Evolutionary conservation across 345 rosid genomes (phyloP).

Genomic region (Psidium guajava): DNA sequence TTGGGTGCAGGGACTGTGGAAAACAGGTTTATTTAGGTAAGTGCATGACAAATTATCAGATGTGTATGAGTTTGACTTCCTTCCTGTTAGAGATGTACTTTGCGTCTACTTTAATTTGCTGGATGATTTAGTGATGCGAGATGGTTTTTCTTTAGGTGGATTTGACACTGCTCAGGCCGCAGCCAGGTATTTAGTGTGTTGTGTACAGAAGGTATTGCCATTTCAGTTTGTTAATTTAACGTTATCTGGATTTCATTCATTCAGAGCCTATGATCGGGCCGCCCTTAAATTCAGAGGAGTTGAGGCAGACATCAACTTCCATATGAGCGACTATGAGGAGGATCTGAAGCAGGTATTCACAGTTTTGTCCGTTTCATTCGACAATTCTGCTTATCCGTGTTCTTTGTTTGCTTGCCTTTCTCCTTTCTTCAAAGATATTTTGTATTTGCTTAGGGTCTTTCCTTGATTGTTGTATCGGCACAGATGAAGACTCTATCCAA

Average conservation of each 20-base stretch:
- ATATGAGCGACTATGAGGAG: constrained; percentile 69
- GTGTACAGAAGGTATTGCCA: neutral
- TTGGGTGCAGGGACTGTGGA: constrained; percentile 79
- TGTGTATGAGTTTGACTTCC: neutral
- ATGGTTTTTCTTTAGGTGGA: constrained; percentile 50
- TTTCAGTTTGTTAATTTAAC: neutral
- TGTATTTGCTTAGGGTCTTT: neutral
- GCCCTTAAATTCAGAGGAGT: constrained; percentile 93
- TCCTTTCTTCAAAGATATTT: neutral
- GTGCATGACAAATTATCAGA: constrained; percentile 3
- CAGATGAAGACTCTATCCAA: constrained; percentile 68
- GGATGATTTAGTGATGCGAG: neutral
- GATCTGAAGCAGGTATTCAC: constrained; percentile 59
- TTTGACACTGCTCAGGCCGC: constrained; percentile 98
- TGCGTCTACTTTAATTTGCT: neutral
- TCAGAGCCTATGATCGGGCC: constrained; percentile 94
- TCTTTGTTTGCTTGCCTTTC: neutral
- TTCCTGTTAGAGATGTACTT: neutral
- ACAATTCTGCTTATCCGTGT: neutral
- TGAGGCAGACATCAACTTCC: constrained; percentile 91
- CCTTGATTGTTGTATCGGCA: neutral
- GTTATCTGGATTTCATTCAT: neutral
- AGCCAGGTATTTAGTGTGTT: constrained; percentile 47
- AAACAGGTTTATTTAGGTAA: constrained; percentile 94
- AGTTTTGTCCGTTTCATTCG: neutral